Evolutionary conservation across 768 basidiomycete species (phyloP).

Genomic region (Boletus patriciae): DNA sequence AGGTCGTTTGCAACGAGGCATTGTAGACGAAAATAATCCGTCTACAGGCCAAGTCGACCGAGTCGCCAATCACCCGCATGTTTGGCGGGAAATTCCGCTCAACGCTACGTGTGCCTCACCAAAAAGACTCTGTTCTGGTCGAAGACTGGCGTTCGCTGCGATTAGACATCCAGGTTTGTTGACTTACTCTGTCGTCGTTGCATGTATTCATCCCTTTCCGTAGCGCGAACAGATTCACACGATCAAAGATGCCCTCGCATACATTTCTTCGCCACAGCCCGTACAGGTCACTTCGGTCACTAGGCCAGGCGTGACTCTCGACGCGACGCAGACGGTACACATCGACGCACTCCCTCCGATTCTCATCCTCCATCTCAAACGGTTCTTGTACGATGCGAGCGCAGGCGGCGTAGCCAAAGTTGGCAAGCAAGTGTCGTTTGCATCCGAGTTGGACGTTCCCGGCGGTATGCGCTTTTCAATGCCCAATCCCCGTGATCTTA

Average conservation of each 20-base stretch:
- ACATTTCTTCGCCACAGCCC: constrained; percentile 75
- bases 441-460: constrained; percentile 74
- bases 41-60: constrained; percentile 67
- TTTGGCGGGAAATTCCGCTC: constrained; percentile 94
- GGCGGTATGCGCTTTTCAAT: constrained; percentile 42
- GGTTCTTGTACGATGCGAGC: constrained; percentile 82
- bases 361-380: constrained; percentile 84
- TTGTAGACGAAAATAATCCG: background rate
- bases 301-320: constrained; percentile 57
- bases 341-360: constrained; percentile 84
- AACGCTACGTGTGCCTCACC: constrained; percentile 74
- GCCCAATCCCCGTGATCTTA: accelerated
- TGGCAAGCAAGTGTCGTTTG: constrained; percentile 77
- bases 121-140: constrained; percentile 82
- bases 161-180: constrained; percentile 80
- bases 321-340: constrained; percentile 70
- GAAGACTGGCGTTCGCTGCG: constrained; percentile 91
- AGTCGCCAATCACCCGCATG: constrained; percentile 87
- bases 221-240: constrained; percentile 73
- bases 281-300: constrained; percentile 69
- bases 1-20: constrained; percentile 30
- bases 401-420: constrained; percentile 83
- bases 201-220: background rate
- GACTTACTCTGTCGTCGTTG: background rate
- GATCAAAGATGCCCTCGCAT: constrained; percentile 78